Evolutionary conservation across 1,284 basidiomycete genomes (phyloP).

Genomic region (Ceraceosorus bombacis): DNA sequence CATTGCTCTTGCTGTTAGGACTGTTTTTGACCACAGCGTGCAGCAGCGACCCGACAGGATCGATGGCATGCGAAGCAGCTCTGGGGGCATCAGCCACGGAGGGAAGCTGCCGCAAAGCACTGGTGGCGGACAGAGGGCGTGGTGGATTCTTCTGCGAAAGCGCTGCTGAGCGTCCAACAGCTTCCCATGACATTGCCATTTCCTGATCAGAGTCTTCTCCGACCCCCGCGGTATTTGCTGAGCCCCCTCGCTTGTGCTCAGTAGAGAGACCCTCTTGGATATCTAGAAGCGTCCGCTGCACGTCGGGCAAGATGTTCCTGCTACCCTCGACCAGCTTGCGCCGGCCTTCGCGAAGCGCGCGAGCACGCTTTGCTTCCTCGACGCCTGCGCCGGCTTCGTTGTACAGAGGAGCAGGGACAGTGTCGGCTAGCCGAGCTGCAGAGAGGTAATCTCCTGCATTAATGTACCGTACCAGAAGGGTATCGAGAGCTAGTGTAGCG

Average conservation of each 20-base stretch:
- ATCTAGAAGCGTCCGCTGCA: slow-evolving; percentile 26
- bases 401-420: slow-evolving; percentile 17
- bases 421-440: slow-evolving; percentile 27
- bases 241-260: slow-evolving; percentile 18
- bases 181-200: not conserved
- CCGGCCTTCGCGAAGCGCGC: slow-evolving; percentile 26
- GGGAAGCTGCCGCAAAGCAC: not conserved
- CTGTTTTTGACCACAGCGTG: not conserved
- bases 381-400: not conserved
- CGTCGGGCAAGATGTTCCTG: slow-evolving; percentile 25
- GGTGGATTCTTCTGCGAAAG: too few relatives aligned
- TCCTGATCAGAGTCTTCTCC: not conserved
- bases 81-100: not conserved
- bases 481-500: slow-evolving; percentile 13
- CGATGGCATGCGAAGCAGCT: not conserved
- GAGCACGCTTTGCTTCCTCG: not conserved
- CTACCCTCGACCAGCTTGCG: slow-evolving; percentile 27
- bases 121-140: not conserved
- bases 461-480: slow-evolving; percentile 33
- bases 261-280: slow-evolving; percentile 19
- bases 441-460: slow-evolving; percentile 36
- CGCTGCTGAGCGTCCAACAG: not conserved
- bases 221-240: not conserved
- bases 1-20: not conserved
- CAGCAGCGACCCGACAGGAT: not conserved